Conservation (phyloP, 495 filamentous ascomycete genomes). For the Trichoderma orchidacearum region DNA sequence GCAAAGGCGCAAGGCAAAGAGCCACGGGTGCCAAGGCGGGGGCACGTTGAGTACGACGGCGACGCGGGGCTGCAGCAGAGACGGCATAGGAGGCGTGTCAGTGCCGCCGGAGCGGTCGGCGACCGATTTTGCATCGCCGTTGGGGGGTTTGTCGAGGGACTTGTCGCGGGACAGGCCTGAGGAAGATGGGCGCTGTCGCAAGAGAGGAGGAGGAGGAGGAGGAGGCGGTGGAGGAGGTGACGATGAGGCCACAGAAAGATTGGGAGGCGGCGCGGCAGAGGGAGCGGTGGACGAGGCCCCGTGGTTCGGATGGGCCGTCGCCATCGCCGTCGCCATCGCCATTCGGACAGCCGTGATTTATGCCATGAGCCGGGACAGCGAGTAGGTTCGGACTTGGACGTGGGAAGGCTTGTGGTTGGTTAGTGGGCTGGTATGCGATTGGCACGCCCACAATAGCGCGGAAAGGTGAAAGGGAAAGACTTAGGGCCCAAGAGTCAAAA, state of each 20-base stretch:
- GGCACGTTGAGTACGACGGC: slow-evolving; percentile 34
- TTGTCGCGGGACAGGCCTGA: neutral
- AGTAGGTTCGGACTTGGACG: too few species aligned
- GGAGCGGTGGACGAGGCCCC: neutral
- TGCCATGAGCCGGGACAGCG: neutral
- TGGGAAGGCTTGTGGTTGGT: neutral
- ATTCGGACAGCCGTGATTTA: neutral
- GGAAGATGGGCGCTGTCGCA: neutral
- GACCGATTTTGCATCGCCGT: too few species aligned
- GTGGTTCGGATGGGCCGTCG: neutral
- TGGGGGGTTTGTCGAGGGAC: neutral
- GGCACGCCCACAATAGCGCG: too few species aligned
- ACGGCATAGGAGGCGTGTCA: slow-evolving; percentile 66
- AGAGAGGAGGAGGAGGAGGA: neutral
- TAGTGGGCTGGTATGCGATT: too few species aligned
- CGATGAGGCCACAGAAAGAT: neutral
- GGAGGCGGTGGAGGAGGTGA: neutral
- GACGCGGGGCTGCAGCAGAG: slow-evolving; percentile 34
- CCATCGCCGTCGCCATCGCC: neutral
- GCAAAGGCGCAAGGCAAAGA: slow-evolving; percentile 29
- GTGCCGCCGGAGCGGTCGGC: neutral
- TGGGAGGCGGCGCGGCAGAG: neutral
- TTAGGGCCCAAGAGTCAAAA: too few species aligned
- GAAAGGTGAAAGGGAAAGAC: too few species aligned
- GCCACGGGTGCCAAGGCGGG: slow-evolving; percentile 28